Evolutionary conservation across 768 basidiomycete genomes (phyloP).

Genomic region (Psilocybe tampanensis): DNA sequence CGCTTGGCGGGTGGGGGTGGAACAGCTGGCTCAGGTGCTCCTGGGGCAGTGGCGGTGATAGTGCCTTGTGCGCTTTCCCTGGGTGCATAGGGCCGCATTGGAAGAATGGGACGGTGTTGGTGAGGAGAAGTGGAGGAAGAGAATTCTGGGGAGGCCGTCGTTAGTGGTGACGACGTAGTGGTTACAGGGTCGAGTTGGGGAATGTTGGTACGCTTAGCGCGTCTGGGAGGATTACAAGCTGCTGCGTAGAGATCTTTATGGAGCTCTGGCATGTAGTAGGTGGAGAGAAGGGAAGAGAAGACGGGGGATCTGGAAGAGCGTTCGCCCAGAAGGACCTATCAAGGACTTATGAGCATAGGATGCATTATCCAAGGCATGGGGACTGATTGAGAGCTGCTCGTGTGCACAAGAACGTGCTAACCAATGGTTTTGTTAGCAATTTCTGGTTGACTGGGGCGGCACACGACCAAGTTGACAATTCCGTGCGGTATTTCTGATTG

Average conservation of each 20-base stretch:
- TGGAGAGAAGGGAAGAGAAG: not conserved
- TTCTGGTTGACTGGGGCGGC: slow-evolving; percentile 8
- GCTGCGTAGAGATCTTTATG: slow-evolving; percentile 29
- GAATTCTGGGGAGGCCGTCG: not conserved
- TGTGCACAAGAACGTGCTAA: slow-evolving; percentile 35
- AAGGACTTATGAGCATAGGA: not conserved
- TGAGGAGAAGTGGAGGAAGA: not conserved
- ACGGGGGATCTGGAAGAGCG: not conserved
- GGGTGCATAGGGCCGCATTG: slow-evolving; percentile 23
- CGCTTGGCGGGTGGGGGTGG: slow-evolving; percentile 47
- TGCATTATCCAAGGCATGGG: not conserved
- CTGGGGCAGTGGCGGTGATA: not conserved
- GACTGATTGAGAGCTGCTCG: slow-evolving; percentile 19
- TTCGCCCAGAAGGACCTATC: not conserved
- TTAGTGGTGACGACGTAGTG: slow-evolving; percentile 9
- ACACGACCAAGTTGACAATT: slow-evolving; percentile 27
- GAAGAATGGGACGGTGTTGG: slow-evolving; percentile 25
- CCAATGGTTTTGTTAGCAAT: not conserved
- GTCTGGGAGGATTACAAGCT: slow-evolving; percentile 40
- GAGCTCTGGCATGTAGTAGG: slow-evolving; percentile 16
- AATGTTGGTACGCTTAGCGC: slow-evolving; percentile 33
- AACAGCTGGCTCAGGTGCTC: not conserved
- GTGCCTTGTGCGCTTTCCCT: slow-evolving; percentile 9
- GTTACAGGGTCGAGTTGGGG: slow-evolving; percentile 4
- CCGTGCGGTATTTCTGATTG: slow-evolving; percentile 27